Evolutionary conservation across 2,329 filamentous ascomycete species (phyloP), one percentile per base, ranked within the genome.

Genomic region (Triangularia setosa): DNA sequence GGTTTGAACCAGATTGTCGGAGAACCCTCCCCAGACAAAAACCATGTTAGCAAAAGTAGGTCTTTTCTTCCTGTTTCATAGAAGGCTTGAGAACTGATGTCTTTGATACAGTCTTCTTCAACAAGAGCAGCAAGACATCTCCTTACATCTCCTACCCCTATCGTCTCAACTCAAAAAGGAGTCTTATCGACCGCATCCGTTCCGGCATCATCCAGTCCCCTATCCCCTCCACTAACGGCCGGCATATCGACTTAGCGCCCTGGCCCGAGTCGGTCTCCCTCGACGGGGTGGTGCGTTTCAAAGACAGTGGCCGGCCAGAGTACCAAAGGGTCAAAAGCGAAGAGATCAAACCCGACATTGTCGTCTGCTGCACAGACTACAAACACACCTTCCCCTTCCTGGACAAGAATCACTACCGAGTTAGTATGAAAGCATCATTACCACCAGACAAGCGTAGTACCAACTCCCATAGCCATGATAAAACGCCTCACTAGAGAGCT

Each of bases 1-100:
- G 81, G 81, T 0, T 75, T 78, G 1, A 80, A 83, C 67, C 81
- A 83, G 68, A 80, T 80, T 75, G 77, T 80, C 16, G 81, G 81
- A 1, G 77, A 77, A 11, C 78, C 82, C 63, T 75, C 76, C 56
- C 62, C 71, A 0, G 72, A 73, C 1, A 75, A 79, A 44, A 75
- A 77, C 48, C 73, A 78, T 24, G 72, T 64, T 52, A 66, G 53
- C 2, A 67, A 73, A 64, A 73, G 72, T 72, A 70, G 53, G 66
- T 56, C n/a, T n/a, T 35, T 14, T 14, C 2, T n/a, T 23, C 8
- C 30, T 30, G 2, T 40, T 35, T 11, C 12, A 35, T 35, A 35
- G 7, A 8, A 6, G 14, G 35, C n/a, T 4, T 2, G 57, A 16
- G 25, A 8, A 25, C 21, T 60, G 69, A 58, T 64, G 52, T 57